Conservation (phyloP, 169 alveolate genomes). For the Babesia ovata region DNA sequence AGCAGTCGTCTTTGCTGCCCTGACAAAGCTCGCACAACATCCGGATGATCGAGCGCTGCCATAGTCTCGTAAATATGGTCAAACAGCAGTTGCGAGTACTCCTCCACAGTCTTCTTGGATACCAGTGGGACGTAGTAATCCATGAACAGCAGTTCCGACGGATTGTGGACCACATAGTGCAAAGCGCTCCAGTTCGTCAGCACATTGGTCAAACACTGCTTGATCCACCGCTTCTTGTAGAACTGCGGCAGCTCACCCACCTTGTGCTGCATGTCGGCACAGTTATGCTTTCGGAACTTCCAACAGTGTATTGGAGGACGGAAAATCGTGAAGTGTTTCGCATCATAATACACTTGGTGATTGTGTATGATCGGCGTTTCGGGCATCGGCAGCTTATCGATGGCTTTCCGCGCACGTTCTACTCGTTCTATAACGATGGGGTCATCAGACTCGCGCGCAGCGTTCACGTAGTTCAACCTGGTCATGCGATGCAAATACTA, state of each 20-base stretch:
- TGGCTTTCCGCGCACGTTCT: conserved; percentile 4
- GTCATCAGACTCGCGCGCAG: conserved; percentile 12
- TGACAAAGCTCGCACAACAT: not conserved
- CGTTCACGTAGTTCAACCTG: conserved; percentile 38
- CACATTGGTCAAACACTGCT: conserved; percentile 58
- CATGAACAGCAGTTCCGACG: conserved; percentile 71
- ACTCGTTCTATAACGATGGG: not conserved
- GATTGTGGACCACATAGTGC: conserved; percentile 76
- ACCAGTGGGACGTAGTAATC: conserved; percentile 71
- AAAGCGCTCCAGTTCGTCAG: conserved; percentile 77
- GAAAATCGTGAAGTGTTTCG: conserved; percentile 51
- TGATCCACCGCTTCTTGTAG: conserved; percentile 67
- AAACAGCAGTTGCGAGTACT: conserved; percentile 68
- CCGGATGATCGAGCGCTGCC: conserved; percentile 14
- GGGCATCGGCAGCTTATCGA: conserved; percentile 27
- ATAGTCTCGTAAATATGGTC: conserved; percentile 78
- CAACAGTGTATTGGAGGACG: conserved; percentile 49
- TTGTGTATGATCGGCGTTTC: conserved; percentile 42
- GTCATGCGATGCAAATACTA: not conserved
- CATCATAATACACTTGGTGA: conserved; percentile 33
- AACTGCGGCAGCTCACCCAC: conserved; percentile 46
- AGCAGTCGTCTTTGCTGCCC: not conserved
- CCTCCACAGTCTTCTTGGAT: conserved; percentile 69
- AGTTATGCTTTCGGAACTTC: conserved; percentile 14
- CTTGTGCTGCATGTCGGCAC: conserved; percentile 20